Conservation (phyloP, 2,329 filamentous ascomycete species). For the Phialophora expanda region DNA sequence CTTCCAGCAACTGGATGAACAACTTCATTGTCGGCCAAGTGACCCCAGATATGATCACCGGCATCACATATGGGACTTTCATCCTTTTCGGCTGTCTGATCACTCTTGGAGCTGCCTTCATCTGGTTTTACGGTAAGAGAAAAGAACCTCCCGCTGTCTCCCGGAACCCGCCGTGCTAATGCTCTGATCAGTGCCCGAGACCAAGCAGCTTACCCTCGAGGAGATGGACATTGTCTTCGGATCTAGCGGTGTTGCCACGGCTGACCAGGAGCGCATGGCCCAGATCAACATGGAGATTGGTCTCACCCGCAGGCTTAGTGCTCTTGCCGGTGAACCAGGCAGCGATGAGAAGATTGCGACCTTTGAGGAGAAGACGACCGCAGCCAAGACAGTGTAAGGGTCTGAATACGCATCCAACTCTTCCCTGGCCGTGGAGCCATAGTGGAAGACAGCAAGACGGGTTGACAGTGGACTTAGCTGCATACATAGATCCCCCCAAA, state of each 20-base stretch:
- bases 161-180: neutral
- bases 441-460: neutral
- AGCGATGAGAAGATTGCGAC: constrained; percentile 32
- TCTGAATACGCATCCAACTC: neutral
- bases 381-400: constrained; percentile 17
- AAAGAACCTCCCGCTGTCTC: too few species aligned
- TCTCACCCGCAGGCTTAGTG: constrained; percentile 47
- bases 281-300: constrained; percentile 75
- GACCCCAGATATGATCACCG: constrained; percentile 66
- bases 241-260: constrained; percentile 67
- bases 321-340: constrained; percentile 23
- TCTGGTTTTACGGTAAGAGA: constrained; percentile 40
- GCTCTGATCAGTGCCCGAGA: constrained; percentile 42
- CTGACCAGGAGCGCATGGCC: constrained; percentile 73
- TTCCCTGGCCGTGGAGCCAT: neutral
- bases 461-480: neutral
- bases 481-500: neutral
- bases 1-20: constrained; percentile 62
- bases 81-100: constrained; percentile 72
- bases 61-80: constrained; percentile 72
- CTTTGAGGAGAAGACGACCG: constrained; percentile 22
- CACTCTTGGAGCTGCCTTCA: constrained; percentile 41
- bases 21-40: constrained; percentile 35
- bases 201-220: constrained; percentile 44
- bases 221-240: constrained; percentile 48